Evolutionary conservation across 441 rosid species (phyloP), one percentile per base, ranked within the genome.

Genomic region (Cnidoscolus chayamansa): DNA sequence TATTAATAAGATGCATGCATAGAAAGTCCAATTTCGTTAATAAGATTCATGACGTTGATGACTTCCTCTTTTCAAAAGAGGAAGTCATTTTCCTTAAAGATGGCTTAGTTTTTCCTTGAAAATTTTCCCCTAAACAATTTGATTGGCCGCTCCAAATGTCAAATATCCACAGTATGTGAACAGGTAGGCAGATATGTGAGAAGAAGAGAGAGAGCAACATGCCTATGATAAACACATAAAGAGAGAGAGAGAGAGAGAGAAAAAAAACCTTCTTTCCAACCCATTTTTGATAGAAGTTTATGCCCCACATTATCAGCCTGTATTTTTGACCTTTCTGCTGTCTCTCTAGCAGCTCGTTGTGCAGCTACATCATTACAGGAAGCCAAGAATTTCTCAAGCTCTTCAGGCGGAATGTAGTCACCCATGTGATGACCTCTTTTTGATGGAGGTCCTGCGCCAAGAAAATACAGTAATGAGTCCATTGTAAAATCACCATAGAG

Each of bases 401-500:
- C 97, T 72, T 88, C 95, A 11, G n/a, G 81, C 15, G 98, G 99
- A 80, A 95, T 95, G 78, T 89, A 95, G 78, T 95, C 99, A 48
- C 99, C 99, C 98, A 95, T 95, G 85, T 95, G 98, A 79, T 95
- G 98, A 77, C 97, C 99, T 84, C 86, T 90, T 78, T 89, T 89
- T 15, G 75, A 45, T 61, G 85, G 25, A 82, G 63, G 81, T 68
- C 72, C 72, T 51, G 67, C 17, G 25, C 64, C 68, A 35, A n/a
- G n/a, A 57, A 65, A 61, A 45, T 9, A 63, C 63, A 58, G 19
- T 45, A 43, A 59, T 71, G 40, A 58, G 63, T n/a, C 32, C 1
- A 68, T 45, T 49, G 17, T 7, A 50, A 47, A 71, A 31, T 61
- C 40, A 67, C 10, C 49, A 55, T 16, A 53, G 6, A 11, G 6